phyloP scores from a whole-genome alignment of 2,329 filamentous ascomycete species.

The Pseudogymnoascus sp. region DNA sequence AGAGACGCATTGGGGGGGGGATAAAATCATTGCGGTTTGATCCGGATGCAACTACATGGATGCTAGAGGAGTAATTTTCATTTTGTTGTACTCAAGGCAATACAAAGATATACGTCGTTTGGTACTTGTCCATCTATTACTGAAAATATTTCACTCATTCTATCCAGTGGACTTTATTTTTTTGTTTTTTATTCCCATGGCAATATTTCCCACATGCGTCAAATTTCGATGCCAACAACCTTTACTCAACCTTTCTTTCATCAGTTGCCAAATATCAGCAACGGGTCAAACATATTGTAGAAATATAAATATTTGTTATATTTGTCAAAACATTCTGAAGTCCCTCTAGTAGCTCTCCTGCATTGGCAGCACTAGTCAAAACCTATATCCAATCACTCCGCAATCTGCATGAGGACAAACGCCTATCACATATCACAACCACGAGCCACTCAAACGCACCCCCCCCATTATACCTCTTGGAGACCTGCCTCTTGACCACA shows the following conservation, averaged over 20 bases:
- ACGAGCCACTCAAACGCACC: background rate
- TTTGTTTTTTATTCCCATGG: background rate
- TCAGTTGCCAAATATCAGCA: background rate
- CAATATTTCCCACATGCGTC: background rate
- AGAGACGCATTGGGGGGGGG: constrained; percentile 3
- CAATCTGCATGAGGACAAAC: background rate
- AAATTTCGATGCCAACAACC: background rate
- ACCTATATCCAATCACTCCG: background rate
- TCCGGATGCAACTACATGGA: constrained; percentile 1
- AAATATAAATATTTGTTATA: background rate
- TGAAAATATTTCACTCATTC: background rate
- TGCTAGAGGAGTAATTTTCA: constrained; percentile 8
- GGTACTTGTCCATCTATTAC: background rate
- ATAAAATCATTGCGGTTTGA: constrained; percentile 4
- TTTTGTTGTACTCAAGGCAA: background rate
- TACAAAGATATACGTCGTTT: background rate
- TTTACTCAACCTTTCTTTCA: background rate
- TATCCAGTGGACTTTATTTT: background rate
- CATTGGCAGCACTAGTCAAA: background rate
- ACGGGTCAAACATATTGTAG: background rate
- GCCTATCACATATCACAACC: background rate
- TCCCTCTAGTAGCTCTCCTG: background rate
- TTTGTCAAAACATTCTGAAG: background rate
- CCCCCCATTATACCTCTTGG: background rate
- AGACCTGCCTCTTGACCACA: background rate